Evolutionary conservation across 163 green algal genomes (phyloP).

Genomic region (Coccomyxa subellipsoidea): DNA sequence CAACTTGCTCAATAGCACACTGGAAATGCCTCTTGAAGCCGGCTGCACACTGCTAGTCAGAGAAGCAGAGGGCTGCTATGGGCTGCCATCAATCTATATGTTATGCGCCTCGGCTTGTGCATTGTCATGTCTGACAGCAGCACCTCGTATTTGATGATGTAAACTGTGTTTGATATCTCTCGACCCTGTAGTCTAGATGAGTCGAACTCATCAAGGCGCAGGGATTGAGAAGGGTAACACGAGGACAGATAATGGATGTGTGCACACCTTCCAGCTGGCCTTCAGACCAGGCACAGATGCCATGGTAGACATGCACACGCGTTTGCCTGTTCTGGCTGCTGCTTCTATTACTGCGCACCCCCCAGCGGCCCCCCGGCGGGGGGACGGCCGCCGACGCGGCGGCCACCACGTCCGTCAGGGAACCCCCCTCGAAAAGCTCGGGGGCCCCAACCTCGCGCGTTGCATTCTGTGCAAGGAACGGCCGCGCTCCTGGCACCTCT

Average conservation of each 20-base stretch:
- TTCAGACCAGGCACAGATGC: constrained; percentile 34
- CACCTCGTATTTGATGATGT: too few relatives aligned
- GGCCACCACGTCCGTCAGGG: constrained; percentile 14
- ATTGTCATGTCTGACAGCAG: too few relatives aligned
- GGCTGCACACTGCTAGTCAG: too few relatives aligned
- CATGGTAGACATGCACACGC: constrained; percentile 33
- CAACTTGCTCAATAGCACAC: too few relatives aligned
- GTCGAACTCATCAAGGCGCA: too few relatives aligned
- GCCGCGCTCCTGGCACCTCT: constrained; percentile 12
- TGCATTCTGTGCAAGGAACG: neutral
- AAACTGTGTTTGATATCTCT: too few relatives aligned
- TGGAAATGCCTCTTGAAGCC: too few relatives aligned
- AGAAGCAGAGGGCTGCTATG: too few relatives aligned
- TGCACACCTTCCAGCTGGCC: constrained; percentile 40
- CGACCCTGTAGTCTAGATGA: too few relatives aligned
- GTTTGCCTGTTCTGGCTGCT: neutral
- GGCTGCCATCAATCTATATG: too few relatives aligned
- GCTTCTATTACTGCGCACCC: neutral
- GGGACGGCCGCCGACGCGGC: neutral
- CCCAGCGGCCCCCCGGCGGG: neutral
- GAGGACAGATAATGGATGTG: neutral
- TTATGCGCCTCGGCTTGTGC: too few relatives aligned
- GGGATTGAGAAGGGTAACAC: neutral
- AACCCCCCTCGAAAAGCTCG: constrained; percentile 12
- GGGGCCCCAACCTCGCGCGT: neutral